A percentile compares a stretch with the other conserved stretches of the same genome.
Conservation (phyloP, 805 yeast genomes). For the Candida railenensis region DNA sequence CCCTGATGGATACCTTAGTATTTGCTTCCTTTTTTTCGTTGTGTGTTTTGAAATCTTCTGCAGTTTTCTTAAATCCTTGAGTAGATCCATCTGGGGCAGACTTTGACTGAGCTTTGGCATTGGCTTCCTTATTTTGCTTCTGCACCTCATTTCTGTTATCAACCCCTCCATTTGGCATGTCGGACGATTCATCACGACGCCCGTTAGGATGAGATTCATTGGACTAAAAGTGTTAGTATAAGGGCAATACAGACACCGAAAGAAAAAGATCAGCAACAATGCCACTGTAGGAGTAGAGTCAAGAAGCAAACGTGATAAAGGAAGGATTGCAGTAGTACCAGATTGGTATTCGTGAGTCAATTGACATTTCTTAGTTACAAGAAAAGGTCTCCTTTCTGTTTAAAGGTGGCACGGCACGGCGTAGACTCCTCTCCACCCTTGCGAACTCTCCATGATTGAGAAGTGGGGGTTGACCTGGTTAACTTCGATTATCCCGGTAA, state of each 20-base stretch:
- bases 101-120: conserved; percentile 9
- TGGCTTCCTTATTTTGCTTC: conserved; percentile 13
- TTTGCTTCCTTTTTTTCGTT: conserved; percentile 6
- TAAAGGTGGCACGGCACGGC: too few species aligned
- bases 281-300: too few species aligned
- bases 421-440: too few species aligned
- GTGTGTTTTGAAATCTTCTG: background rate
- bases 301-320: too few species aligned
- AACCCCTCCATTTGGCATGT: background rate
- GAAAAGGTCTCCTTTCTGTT: too few species aligned
- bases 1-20: conserved; percentile 20
- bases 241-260: background rate
- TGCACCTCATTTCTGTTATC: background rate
- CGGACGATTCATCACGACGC: conserved; percentile 1
- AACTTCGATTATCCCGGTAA: too few species aligned
- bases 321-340: too few species aligned
- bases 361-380: too few species aligned
- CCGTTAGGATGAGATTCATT: conserved; percentile 3
- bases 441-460: too few species aligned
- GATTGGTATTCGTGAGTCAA: too few species aligned
- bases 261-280: too few species aligned
- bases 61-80: conserved; percentile 4
- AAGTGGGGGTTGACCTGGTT: too few species aligned
- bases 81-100: conserved; percentile 16
- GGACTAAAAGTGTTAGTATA: conserved; percentile 1